Evolutionary conservation across 192 early-diverging fungal genomes (phyloP), one percentile per base, ranked within the genome.

Genomic region (Obelidium mucronatum): DNA sequence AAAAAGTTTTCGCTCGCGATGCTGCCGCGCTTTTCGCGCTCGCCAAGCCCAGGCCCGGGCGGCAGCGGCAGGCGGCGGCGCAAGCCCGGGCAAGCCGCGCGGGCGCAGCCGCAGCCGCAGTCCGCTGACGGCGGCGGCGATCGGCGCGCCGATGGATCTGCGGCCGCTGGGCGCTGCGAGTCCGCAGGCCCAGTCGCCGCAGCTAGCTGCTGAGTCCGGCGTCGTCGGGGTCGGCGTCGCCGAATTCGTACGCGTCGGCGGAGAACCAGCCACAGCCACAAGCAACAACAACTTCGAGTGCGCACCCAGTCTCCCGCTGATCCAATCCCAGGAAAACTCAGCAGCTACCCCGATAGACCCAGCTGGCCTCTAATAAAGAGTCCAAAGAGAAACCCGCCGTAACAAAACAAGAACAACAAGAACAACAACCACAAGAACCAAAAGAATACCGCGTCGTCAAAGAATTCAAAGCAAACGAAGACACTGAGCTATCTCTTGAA

Each of bases 381-480:
- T n/a, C n/a, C n/a, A 8, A 22, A 51, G 8, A 8, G 48, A 13
- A 51, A 51, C 8, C 11, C 48, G 8, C 8, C 48, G 48, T 13
- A 51, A 51, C 48, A 22, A 8, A 51, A 22, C 48, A 22, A 51
- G 22, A 13, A 51, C 48, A 13, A 51, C 48, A 51, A 22, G 48
- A 51, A 22, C 8, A 51, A 51, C 11, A 8, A 51, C 48, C 11
- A 8, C 48, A 8, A 5, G 60, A 61, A 30, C 52, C 60, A 5
- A 60, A 74, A 34, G 72, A 74, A 40, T 74, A 74, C 33, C 72
- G 72, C 17, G 26, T 30, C 13, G 34, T 74, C 72, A 74, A 74
- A 35, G 72, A 61, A 48, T 62, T 30, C 60, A 74, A 61, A 31
- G 72, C 48, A 26, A 63, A 42, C n/a, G 60, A 63, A 15, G 56